phyloP scores from a whole-genome alignment of 805 yeast genomes.

The Maudiozyma turicensis region DNA sequence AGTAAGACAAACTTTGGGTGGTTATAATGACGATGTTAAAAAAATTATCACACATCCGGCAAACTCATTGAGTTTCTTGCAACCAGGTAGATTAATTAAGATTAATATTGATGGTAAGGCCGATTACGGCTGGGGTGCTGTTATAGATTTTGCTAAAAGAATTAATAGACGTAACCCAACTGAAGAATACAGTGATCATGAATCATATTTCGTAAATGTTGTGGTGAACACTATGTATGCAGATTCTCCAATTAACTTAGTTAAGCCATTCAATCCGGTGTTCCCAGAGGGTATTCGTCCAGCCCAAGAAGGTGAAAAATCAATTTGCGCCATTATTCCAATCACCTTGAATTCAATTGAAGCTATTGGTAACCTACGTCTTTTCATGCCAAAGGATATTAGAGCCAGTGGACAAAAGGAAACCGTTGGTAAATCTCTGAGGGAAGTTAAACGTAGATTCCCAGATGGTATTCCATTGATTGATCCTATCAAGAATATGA shows the following conservation, averaged over 20 bases:
- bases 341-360: constrained; percentile 71
- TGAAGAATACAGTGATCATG: constrained; percentile 67
- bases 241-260: constrained; percentile 75
- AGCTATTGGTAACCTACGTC: constrained; percentile 68
- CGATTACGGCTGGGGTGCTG: constrained; percentile 96
- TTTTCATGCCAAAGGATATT: constrained; percentile 69
- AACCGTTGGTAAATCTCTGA: constrained; percentile 57
- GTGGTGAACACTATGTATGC: constrained; percentile 67
- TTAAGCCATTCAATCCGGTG: constrained; percentile 68
- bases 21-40: constrained; percentile 66
- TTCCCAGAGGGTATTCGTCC: constrained; percentile 88
- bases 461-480: constrained; percentile 86
- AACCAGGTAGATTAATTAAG: constrained; percentile 77
- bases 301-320: constrained; percentile 58
- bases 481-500: constrained; percentile 90
- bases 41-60: constrained; percentile 88
- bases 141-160: constrained; percentile 67
- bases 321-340: constrained; percentile 72
- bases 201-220: constrained; percentile 79
- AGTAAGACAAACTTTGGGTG: constrained; percentile 57
- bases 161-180: constrained; percentile 47
- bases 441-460: constrained; percentile 72
- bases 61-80: constrained; percentile 70
- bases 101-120: constrained; percentile 43
- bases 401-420: constrained; percentile 52